Base-by-base conservation (phyloP, 2,329 filamentous ascomycete species). In the Acephala macrosclerotiorum region DNA sequence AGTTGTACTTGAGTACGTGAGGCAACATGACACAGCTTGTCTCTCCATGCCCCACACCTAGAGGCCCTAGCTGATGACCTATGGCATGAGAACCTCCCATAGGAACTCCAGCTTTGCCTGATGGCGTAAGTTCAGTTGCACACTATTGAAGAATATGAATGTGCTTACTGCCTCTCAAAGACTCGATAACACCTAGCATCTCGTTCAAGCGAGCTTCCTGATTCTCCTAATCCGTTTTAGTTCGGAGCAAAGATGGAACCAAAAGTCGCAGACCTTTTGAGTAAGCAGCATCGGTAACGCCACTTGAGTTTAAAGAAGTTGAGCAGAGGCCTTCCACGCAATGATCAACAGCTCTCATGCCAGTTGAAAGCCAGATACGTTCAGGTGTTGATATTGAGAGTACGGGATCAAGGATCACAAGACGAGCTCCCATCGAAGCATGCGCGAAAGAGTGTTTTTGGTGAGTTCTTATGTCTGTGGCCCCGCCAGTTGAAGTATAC, bases 11-110 rank as follows among this genome's bases (percentile, higher is more conserved):
- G 72, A 84, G 84, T 6, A 89, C 85, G 0, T 83, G 80, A 0
- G 86, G 85, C 40, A 84, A 78, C 63, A 86, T 77, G 55, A 84
- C 82, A 72, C 82, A 89, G 69, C 83, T 86, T 33, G 86, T 89
- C 74, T 87, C 85, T 12, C 87, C 87, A 71, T 89, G 86, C 0
- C 84, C 82, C 1, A 89, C 86, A 0, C 86, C 86, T 14, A 73
- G 42, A 11, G 71, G 71, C 1, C 75, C 77, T 59, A 84, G 68
- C 64, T 81, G 80, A 68, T 81, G 79, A 18, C 80, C 80, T 53
- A 81, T 81, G 1, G 75, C 79, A 69, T 82, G 80, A 51, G 75
- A 77, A 0, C 70, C 79, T 9, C 79, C 76, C 71, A 80, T 75
- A 70, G 38, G 38, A 42, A 42, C 38, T 42, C 38, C 38, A 6